Conservation (phyloP, 2,329 filamentous ascomycete species). For the Penicillium olsonii region DNA sequence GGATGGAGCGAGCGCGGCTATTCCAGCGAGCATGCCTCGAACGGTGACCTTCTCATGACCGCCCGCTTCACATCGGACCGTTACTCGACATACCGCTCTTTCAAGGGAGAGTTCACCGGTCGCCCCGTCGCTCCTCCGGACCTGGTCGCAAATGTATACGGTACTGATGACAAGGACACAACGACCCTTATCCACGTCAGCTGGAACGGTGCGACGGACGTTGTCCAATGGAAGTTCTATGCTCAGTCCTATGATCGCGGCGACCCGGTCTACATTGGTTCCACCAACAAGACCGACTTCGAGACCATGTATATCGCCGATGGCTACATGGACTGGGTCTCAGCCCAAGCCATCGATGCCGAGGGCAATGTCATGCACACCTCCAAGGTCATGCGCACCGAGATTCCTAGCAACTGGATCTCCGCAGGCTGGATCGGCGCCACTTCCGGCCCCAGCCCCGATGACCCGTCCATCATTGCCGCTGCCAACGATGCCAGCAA, state of each 20-base stretch:
- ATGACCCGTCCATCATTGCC: slow-evolving; percentile 29
- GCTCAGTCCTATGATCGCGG: slow-evolving; percentile 21
- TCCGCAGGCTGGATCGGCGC: slow-evolving; percentile 32
- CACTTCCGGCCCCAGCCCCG: slow-evolving; percentile 21
- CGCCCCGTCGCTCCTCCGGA: slow-evolving; percentile 35
- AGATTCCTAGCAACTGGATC: slow-evolving; percentile 31
- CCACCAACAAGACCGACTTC: slow-evolving; percentile 34
- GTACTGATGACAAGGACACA: slow-evolving; percentile 20
- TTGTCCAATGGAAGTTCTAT: slow-evolving; percentile 36
- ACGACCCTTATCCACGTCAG: slow-evolving; percentile 26
- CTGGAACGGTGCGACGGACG: slow-evolving; percentile 39
- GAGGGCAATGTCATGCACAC: slow-evolving; percentile 23
- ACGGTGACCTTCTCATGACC: slow-evolving; percentile 40
- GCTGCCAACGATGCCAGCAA: slow-evolving; percentile 16
- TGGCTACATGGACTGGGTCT: slow-evolving; percentile 32
- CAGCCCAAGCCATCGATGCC: slow-evolving; percentile 24
- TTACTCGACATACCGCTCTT: slow-evolving; percentile 44
- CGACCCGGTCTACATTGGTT: slow-evolving; percentile 21
- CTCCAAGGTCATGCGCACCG: slow-evolving; percentile 27
- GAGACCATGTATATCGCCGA: slow-evolving; percentile 35
- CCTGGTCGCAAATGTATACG: slow-evolving; percentile 36
- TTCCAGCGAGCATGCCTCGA: slow-evolving; percentile 36
- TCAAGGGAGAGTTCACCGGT: slow-evolving; percentile 41
- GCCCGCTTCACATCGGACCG: slow-evolving; percentile 35
- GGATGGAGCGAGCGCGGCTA: slow-evolving; percentile 42